Percentiles rank a stretch among this genome's conserved stretches.
Conservation (phyloP, 345 rosid genomes). For the Linum lewisii region DNA sequence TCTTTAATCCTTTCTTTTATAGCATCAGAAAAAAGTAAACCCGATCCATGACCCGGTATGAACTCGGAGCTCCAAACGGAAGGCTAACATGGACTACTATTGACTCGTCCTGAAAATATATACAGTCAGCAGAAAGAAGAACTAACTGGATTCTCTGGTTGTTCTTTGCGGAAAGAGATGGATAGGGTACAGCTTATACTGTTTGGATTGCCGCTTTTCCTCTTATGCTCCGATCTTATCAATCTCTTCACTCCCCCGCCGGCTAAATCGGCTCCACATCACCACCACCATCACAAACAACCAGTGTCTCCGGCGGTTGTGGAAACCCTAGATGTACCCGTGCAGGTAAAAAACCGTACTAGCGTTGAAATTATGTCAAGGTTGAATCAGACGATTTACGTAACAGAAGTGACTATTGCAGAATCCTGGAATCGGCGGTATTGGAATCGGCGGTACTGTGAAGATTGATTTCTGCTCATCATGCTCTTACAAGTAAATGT, state of each 20-base stretch:
- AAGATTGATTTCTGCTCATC: constrained; percentile 75
- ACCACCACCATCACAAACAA: constrained; percentile 29
- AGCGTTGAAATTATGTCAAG: background rate
- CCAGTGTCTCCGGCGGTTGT: constrained; percentile 2
- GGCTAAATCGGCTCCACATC: constrained; percentile 29
- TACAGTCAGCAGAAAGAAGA: no score
- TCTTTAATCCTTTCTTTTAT: no score
- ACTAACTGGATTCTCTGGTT: no score
- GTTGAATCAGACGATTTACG: no score
- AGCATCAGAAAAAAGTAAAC: no score
- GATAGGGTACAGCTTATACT: constrained; percentile 45
- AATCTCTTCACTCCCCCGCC: constrained; percentile 72
- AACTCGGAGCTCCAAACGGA: no score
- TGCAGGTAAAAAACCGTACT: constrained; percentile 25
- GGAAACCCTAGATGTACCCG: constrained; percentile 38
- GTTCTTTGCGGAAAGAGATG: constrained; percentile 19
- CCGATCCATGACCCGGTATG: no score
- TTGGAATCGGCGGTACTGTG: constrained; percentile 57
- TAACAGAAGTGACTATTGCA: constrained; percentile 13
- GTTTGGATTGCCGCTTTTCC: constrained; percentile 53
- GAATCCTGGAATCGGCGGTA: constrained; percentile 37
- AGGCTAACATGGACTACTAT: no score
- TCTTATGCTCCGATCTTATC: constrained; percentile 51
- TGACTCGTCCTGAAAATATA: no score
- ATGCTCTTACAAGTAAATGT: constrained; percentile 73